phyloP scores from a whole-genome alignment of 768 basidiomycete species.

The Punctularia strigosozonata region DNA sequence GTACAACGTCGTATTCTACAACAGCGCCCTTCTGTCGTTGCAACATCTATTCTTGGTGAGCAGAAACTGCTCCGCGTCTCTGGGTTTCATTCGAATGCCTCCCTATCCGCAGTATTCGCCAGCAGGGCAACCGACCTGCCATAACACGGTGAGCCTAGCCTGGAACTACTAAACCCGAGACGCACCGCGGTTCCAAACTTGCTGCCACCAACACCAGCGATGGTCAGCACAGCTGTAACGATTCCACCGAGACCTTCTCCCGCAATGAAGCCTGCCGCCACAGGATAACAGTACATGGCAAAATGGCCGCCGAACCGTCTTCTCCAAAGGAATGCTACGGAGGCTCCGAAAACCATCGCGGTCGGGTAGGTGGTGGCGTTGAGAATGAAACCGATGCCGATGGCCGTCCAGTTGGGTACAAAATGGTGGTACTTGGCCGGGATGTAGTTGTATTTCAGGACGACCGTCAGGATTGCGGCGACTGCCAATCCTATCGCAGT shows the following conservation, averaged over 20 bases:
- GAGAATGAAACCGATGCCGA: constrained; percentile 13
- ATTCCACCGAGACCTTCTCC: constrained; percentile 28
- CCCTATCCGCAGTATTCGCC: constrained; percentile 16
- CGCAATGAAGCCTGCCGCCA: constrained; percentile 27
- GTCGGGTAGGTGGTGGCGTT: constrained; percentile 11
- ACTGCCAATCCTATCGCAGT: constrained; percentile 9
- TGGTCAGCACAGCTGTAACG: constrained; percentile 19
- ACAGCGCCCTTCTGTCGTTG: too few species aligned
- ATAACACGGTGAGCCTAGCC: too few species aligned
- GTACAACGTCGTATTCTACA: too few species aligned
- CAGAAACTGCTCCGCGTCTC: too few species aligned
- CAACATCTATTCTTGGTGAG: too few species aligned
- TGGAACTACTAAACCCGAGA: too few species aligned
- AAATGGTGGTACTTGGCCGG: constrained; percentile 5
- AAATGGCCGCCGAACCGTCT: not conserved
- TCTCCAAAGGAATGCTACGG: constrained; percentile 8
- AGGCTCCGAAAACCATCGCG: constrained; percentile 11
- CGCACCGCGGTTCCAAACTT: constrained; percentile 16
- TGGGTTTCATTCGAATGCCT: too few species aligned
- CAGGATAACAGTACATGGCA: constrained; percentile 18
- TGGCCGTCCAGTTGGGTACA: constrained; percentile 14
- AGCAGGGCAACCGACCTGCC: constrained; percentile 17
- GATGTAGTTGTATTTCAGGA: constrained; percentile 10
- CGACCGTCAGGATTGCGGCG: constrained; percentile 6
- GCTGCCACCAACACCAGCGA: constrained; percentile 16